Evolutionary conservation across 2,329 filamentous ascomycete genomes (phyloP), one percentile per base, ranked within the genome.

Genomic region (Fusarium luffae): DNA sequence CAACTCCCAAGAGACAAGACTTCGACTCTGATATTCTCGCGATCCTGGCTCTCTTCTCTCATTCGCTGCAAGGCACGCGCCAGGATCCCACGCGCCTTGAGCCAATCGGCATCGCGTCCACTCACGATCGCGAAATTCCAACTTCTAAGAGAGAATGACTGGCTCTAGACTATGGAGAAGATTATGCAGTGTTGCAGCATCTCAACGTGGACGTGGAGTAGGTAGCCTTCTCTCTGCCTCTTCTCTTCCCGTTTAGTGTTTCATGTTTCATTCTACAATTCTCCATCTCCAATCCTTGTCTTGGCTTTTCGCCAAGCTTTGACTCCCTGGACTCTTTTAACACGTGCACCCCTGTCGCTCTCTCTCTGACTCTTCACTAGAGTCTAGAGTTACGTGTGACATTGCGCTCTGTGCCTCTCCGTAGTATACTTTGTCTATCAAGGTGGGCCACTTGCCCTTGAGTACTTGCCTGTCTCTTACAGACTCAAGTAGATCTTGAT

Each of bases 61-160:
- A 75, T 75, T 75, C 70, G 73, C 46, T 58, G 25, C 21, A 9
- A 47, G 58, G 47, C 68, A 75, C 73, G 73, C 73, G 73, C 73
- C 54, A 47, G 61, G 64, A 68, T 57, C 44, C 37, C 46, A 68
- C 66, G 68, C 61, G 69, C 51, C 63, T 25, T 60, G 21, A 16
- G 19, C 69, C 69, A 71, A 71, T 71, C 49, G 40, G 21, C 40
- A 57, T 54, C 69, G 62, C 63, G 69, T 57, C 48, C 60, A 52
- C 55, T 49, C 42, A 64, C 25, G 30, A 47, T 50, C 68, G 55
- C 64, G 23, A 56, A 19, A 41, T 50, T 58, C 32, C 28, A 19
- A 16, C 13, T 30, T 23, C 34, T 32, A 13, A 12, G 43, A 19
- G 18, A 41, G 16, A 47, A 69, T 54, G 60, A 69, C 59, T 69